Percentiles rank a stretch among this genome's conserved stretches.
These are phyloP conservation scores for Blastobotrys indianensis DNA, from an alignment of 1,139 yeast species.

Conservation along the genomic window DNA sequence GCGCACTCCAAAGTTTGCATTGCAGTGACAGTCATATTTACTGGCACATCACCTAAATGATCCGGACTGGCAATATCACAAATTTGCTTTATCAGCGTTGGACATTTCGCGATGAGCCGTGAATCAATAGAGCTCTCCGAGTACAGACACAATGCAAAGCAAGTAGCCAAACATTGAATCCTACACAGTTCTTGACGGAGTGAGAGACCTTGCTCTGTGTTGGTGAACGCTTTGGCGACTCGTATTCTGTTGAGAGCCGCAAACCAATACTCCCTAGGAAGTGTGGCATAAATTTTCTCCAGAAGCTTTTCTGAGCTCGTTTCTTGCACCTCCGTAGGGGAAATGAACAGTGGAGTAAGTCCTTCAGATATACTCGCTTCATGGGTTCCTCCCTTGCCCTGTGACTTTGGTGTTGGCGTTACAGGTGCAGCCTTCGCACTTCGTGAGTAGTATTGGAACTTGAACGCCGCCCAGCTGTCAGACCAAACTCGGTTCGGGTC, in stretches of 20 bases:
- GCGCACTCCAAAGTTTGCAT: slow-evolving; percentile 66
- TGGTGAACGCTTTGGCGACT: slow-evolving; percentile 65
- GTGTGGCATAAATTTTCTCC: slow-evolving; percentile 50
- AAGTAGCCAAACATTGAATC: slow-evolving; percentile 63
- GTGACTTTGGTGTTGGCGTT: slow-evolving; percentile 5
- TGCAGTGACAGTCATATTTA: slow-evolving; percentile 53
- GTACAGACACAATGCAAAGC: slow-evolving; percentile 51
- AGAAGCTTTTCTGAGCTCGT: slow-evolving; percentile 51
- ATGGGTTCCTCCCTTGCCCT: background rate
- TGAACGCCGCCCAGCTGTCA: slow-evolving; percentile 24
- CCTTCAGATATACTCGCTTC: slow-evolving; percentile 21
- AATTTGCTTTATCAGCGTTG: slow-evolving; percentile 63
- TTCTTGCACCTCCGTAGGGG: slow-evolving; percentile 26
- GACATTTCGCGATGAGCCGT: slow-evolving; percentile 66
- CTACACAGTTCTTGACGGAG: slow-evolving; percentile 56
- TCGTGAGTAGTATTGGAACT: slow-evolving; percentile 28
- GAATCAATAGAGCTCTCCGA: slow-evolving; percentile 49
- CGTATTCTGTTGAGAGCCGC: slow-evolving; percentile 59
- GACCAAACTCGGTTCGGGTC: slow-evolving; percentile 23
- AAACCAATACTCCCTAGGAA: slow-evolving; percentile 62
- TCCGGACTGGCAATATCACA: slow-evolving; percentile 65
- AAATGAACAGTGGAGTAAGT: slow-evolving; percentile 21
- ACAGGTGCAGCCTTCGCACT: background rate
- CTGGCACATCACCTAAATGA: slow-evolving; percentile 39
- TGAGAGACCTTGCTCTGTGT: slow-evolving; percentile 48